These are phyloP conservation scores for Diaporthe vexans DNA, from an alignment of 2,329 filamentous ascomycete genomes.

Conservation along the genomic window DNA sequence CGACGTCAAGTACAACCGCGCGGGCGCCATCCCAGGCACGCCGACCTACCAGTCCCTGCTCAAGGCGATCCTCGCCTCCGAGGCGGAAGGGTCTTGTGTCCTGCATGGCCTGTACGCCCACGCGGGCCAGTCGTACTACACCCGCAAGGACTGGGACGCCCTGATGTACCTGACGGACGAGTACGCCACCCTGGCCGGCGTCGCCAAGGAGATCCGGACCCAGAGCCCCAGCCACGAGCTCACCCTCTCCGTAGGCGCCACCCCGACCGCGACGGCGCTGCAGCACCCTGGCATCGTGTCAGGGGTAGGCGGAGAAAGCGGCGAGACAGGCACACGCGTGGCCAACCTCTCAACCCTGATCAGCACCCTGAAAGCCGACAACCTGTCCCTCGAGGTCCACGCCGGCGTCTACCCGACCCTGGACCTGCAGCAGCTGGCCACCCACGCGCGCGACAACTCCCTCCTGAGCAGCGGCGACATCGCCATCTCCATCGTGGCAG, in stretches of 20 bases:
- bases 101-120: slow-evolving; percentile 59
- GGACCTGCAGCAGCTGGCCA: slow-evolving; percentile 84
- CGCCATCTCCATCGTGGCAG: slow-evolving; percentile 77
- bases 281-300: slow-evolving; percentile 63
- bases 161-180: slow-evolving; percentile 72
- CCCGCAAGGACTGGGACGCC: slow-evolving; percentile 65
- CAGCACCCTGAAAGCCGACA: slow-evolving; percentile 52
- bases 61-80: slow-evolving; percentile 68
- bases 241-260: slow-evolving; percentile 80
- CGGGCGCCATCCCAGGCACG: slow-evolving; percentile 69
- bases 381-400: slow-evolving; percentile 75
- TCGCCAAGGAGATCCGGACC: slow-evolving; percentile 55
- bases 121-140: slow-evolving; percentile 76
- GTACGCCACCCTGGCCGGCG: slow-evolving; percentile 66
- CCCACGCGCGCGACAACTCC: slow-evolving; percentile 66
- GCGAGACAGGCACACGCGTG: slow-evolving; percentile 43
- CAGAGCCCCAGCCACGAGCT: slow-evolving; percentile 51
- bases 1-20: slow-evolving; percentile 79
- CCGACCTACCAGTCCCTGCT: slow-evolving; percentile 70
- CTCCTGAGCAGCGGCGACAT: slow-evolving; percentile 68
- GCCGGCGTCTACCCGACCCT: slow-evolving; percentile 83
- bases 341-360: slow-evolving; percentile 56
- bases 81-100: slow-evolving; percentile 59
- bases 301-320: neutral
- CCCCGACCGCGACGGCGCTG: slow-evolving; percentile 78